Conservation (phyloP, 2,329 filamentous ascomycete genomes). For the Claviceps digitariae region DNA sequence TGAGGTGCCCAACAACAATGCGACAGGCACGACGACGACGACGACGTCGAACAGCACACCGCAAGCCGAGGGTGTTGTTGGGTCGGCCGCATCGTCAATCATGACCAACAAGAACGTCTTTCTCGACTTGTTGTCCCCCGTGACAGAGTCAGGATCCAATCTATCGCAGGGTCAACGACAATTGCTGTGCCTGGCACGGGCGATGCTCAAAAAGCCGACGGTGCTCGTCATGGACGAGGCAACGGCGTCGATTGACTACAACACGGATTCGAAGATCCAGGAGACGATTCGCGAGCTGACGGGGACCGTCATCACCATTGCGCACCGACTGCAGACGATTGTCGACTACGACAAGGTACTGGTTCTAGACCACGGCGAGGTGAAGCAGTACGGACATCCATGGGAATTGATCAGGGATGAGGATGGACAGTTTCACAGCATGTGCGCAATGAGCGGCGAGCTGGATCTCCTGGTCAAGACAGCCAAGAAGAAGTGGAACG, state of each 20-base stretch:
- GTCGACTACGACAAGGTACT: slow-evolving; percentile 97
- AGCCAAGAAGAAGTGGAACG: slow-evolving; percentile 40
- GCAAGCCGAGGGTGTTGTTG: slow-evolving; percentile 5
- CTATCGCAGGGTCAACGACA: slow-evolving; percentile 93
- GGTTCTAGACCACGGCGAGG: slow-evolving; percentile 76
- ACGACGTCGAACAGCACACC: slow-evolving; percentile 5
- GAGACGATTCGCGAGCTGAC: slow-evolving; percentile 87
- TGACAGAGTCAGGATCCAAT: slow-evolving; percentile 86
- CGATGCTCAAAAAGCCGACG: slow-evolving; percentile 78
- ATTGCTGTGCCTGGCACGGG: slow-evolving; percentile 82
- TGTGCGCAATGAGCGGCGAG: slow-evolving; percentile 54
- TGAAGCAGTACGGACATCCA: slow-evolving; percentile 85
- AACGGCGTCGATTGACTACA: slow-evolving; percentile 93
- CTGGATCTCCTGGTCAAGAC: slow-evolving; percentile 35
- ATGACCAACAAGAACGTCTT: slow-evolving; percentile 90
- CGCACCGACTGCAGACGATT: slow-evolving; percentile 89
- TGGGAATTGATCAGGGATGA: slow-evolving; percentile 64
- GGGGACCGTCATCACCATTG: slow-evolving; percentile 92
- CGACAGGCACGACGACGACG: slow-evolving; percentile 13
- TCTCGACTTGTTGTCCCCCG: slow-evolving; percentile 66
- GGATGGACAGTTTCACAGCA: slow-evolving; percentile 47
- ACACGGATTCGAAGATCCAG: slow-evolving; percentile 90
- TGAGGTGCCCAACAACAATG: slow-evolving; percentile 20
- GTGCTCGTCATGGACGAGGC: slow-evolving; percentile 99
- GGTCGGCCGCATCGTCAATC: slow-evolving; percentile 18